Base-by-base conservation (phyloP, 768 basidiomycete species). In the Mycena crocata region DNA sequence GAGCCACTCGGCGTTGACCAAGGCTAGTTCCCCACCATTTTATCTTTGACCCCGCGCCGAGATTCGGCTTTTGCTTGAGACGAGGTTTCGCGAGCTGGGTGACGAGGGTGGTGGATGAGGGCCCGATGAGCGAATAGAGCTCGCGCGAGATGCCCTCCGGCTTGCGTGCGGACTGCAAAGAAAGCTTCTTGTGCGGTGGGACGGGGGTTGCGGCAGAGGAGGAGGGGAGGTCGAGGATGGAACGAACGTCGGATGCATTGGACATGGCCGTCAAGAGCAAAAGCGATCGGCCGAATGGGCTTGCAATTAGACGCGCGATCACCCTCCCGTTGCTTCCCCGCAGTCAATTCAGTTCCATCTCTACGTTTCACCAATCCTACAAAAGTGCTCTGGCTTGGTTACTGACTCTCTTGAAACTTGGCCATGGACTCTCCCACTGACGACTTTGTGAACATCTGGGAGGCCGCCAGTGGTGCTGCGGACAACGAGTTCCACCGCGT, bases 81-180 rank as follows among this genome's bases (percentile, higher is more conserved):
- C 90, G 89, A 37, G 94, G 93, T 75, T 94, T 93, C 30, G 91
- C 85, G 64, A 91, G 85, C 71, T 93, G 90, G 35, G 93, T 87
- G 0, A 90, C 91, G 52, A 99, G 85, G 2, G 92, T 90, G 0
- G 97, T 96, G 14, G 93, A 92, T 51, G 94, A 93, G 65, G 94
- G 90, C n/a, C 97, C 97, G 70, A 99, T 98, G 64, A 99, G 88
- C 1, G 93, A 90, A 80, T 93, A 98, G 2, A 99, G 85, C 78
- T 98, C 96, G 71, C 96, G 85, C 0, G 95, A 92, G 66, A 98
- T 96, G 23, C 97, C 96, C 23, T 95, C 94, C 5, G 93, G 93
- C 78, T 93, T 94, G 73, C 86, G 86, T 21, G 81, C 73, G 15
- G 83, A 73, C 2, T 80, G 21, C n/a, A 81, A 59, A 26, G 75